Evolutionary conservation across 2,329 filamentous ascomycete species (phyloP), one percentile per base, ranked within the genome.

Genomic region (Penicillium sp.): DNA sequence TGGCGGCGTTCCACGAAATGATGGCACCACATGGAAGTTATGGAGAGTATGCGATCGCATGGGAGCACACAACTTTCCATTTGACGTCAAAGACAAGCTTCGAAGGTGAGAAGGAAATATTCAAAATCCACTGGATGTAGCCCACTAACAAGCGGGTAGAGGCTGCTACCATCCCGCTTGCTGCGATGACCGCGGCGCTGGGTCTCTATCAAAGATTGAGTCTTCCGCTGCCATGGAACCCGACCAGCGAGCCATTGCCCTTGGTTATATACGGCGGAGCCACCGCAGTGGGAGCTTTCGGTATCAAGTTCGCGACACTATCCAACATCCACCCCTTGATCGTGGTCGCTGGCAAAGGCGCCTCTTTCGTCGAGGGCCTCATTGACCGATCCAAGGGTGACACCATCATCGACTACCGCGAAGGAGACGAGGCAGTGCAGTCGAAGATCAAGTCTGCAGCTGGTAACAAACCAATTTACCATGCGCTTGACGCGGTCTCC

Each of bases 261-360:
- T 67, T 83, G 2, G 73, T 86, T 8, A 73, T 86, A 45, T 84
- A 84, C 66, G 83, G 82, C 24, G 78, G 73, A 0, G 79, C 84
- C 0, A 82, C 82, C 0, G 81, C 86, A 0, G 86, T 89, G 1
- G 87, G 87, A 8, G 76, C 83, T 5, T 89, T 85, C 68, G 83
- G 82, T 0, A 75, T 89, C 47, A 85, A 89, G 71, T 78, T 89
- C 17, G 85, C 85, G 12, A 69, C 66, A 4, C 76, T 77, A 9
- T 81, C 81, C 61, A 85, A 86, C 70, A 85, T 89, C 63, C 85
- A 88, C 72, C 88, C 87, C 0, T 75, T 89, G 47, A 86, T 90
- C 64, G 83, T 81, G 62, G 79, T 89, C 8, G 86, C 87, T 0
- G 87, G 87, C 7, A 76, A 79, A 2, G 84, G 83, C 6, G 73